Conservation (phyloP, 1,284 basidiomycete genomes). For the Leccinum subspadiceum region DNA sequence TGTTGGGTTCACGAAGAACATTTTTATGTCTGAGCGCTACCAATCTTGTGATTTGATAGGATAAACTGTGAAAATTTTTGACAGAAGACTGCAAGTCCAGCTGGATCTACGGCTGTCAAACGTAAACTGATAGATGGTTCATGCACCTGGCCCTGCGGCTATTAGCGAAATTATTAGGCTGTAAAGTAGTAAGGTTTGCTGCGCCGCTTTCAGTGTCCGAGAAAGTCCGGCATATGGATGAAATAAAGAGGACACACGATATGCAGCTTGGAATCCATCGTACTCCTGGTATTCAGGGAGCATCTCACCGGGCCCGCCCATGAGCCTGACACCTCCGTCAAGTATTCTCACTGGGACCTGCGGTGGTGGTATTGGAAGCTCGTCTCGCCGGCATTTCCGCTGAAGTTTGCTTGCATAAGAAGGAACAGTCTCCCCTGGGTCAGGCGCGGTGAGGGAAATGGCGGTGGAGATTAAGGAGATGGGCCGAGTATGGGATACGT, state of each 20-base stretch:
- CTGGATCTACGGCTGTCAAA: not conserved
- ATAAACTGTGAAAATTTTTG: not conserved
- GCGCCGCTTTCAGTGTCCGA: not conserved
- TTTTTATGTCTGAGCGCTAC: not conserved
- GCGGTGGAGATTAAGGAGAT: not conserved
- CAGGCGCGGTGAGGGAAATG: not conserved
- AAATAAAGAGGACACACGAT: not conserved
- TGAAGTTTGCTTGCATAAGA: not conserved
- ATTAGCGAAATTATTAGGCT: not conserved
- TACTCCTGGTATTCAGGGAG: slow-evolving; percentile 2
- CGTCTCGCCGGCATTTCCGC: not conserved
- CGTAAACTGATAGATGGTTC: not conserved
- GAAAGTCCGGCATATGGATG: not conserved
- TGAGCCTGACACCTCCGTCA: slow-evolving; percentile 6
- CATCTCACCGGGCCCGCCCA: not conserved
- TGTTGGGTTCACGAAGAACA: not conserved
- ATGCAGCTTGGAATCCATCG: not conserved
- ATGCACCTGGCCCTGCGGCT: not conserved
- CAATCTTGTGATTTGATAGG: not conserved
- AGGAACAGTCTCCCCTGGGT: not conserved
- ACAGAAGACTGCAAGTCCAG: not conserved
- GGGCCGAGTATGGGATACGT: not conserved
- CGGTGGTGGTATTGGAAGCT: not conserved
- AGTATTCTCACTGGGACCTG: not conserved
- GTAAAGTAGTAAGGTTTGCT: not conserved